Evolutionary conservation across 2,329 filamentous ascomycete genomes (phyloP).

Genomic region (Graphiopsis chlorocephala): DNA sequence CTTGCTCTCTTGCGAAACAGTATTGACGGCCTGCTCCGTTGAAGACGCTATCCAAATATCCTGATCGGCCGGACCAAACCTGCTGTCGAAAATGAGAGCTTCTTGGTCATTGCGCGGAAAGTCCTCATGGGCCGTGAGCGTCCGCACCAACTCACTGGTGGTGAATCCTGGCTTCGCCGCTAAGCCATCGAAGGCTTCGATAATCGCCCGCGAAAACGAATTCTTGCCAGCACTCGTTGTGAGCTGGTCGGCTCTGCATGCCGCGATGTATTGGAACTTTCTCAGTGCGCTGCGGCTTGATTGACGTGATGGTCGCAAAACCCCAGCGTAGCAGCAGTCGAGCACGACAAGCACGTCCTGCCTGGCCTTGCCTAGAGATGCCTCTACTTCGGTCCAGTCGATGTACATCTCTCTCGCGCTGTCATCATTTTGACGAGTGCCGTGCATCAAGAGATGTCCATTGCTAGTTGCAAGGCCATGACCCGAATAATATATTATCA

Average conservation of each 20-base stretch:
- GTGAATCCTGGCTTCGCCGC: background rate
- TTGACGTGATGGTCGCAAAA: background rate
- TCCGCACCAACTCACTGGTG: background rate
- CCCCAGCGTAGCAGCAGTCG: constrained; percentile 6
- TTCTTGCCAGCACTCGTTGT: background rate
- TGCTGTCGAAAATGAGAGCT: background rate
- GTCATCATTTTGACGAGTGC: background rate
- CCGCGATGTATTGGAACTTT: constrained; percentile 12
- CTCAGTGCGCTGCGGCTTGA: background rate
- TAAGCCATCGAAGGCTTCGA: constrained; percentile 3
- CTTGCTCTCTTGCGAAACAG: background rate
- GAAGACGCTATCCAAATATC: constrained; percentile 1
- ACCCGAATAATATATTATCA: constrained; percentile 2
- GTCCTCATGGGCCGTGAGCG: background rate
- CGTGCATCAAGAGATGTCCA: background rate
- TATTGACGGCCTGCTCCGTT: background rate
- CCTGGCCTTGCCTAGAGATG: background rate
- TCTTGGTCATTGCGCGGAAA: background rate
- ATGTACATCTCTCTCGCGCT: background rate
- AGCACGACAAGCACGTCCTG: constrained; percentile 11
- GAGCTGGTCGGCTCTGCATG: background rate
- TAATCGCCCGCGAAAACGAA: constrained; percentile 12
- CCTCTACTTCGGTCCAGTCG: constrained; percentile 9
- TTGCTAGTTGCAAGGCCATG: background rate
- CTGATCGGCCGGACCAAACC: background rate